Evolutionary conservation across 2,329 filamentous ascomycete genomes (phyloP).

Genomic region (Ophiosphaerella herpotricha): DNA sequence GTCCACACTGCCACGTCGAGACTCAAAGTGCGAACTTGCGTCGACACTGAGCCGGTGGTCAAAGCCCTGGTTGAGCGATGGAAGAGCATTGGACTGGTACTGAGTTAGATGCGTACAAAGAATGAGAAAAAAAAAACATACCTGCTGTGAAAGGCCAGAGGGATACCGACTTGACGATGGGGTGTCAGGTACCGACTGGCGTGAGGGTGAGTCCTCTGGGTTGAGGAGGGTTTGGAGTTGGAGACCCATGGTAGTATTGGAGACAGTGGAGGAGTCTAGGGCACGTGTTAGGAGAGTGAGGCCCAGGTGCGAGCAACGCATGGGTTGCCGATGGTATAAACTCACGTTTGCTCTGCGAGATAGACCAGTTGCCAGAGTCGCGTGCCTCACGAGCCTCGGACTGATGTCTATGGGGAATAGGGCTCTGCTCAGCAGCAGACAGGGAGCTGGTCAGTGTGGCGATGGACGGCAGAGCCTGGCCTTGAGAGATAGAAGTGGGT

Average conservation of each 20-base stretch:
- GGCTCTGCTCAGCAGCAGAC: slow-evolving; percentile 39
- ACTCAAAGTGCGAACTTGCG: slow-evolving; percentile 55
- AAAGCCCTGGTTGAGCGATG: slow-evolving; percentile 62
- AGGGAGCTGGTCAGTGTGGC: slow-evolving; percentile 44
- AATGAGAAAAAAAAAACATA: slow-evolving; percentile 12
- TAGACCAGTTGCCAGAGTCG: slow-evolving; percentile 65
- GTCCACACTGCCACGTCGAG: slow-evolving; percentile 77
- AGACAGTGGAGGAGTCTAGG: slow-evolving; percentile 49
- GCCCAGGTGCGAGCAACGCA: background rate
- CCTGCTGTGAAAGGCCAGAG: slow-evolving; percentile 35
- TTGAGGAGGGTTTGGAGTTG: slow-evolving; percentile 57
- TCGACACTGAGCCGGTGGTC: slow-evolving; percentile 57
- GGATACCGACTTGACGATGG: slow-evolving; percentile 46
- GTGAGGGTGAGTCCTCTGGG: slow-evolving; percentile 53
- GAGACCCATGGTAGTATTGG: slow-evolving; percentile 53
- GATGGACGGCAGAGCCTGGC: slow-evolving; percentile 45
- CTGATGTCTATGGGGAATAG: slow-evolving; percentile 38
- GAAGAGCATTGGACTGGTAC: slow-evolving; percentile 49
- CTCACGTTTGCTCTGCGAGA: slow-evolving; percentile 62
- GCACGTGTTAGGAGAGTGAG: slow-evolving; percentile 12
- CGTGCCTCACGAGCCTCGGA: slow-evolving; percentile 56
- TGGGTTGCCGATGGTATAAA: slow-evolving; percentile 5
- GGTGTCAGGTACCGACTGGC: slow-evolving; percentile 50
- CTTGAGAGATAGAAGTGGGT: slow-evolving; percentile 33
- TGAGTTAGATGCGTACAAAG: slow-evolving; percentile 16